Conservation (phyloP, 1,139 yeast species). For the Trichomonascaceae sp. region DNA sequence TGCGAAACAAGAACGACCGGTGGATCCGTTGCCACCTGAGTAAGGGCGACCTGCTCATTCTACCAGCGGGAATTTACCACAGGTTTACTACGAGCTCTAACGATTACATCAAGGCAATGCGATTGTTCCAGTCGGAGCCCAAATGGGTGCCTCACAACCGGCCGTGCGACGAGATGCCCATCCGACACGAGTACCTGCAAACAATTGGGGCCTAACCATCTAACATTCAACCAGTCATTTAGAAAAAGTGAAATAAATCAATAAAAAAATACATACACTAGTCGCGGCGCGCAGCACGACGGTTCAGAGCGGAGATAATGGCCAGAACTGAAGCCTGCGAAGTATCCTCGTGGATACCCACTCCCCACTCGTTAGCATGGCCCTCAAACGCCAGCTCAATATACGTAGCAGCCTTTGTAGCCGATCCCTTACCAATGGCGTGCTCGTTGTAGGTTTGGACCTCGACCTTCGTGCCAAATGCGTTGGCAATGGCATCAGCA, state of each 20-base stretch:
- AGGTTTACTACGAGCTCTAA: constrained; percentile 62
- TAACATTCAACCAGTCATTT: too few species aligned
- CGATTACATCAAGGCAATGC: constrained; percentile 59
- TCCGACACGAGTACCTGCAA: background rate
- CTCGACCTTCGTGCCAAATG: constrained; percentile 46
- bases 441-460: constrained; percentile 86
- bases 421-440: constrained; percentile 77
- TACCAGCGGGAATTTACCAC: constrained; percentile 89
- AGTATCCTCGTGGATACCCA: constrained; percentile 87
- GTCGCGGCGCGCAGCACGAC: constrained; percentile 8
- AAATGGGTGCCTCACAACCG: constrained; percentile 88
- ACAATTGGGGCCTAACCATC: too few species aligned
- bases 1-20: constrained; percentile 47
- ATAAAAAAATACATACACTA: background rate
- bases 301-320: constrained; percentile 58
- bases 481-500: constrained; percentile 56
- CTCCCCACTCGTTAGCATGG: constrained; percentile 58
- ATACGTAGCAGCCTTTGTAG: constrained; percentile 82
- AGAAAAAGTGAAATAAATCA: background rate
- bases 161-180: constrained; percentile 30
- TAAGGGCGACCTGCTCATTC: constrained; percentile 45
- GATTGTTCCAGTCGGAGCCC: constrained; percentile 89
- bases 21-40: constrained; percentile 70
- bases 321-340: constrained; percentile 81
- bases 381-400: constrained; percentile 42